Evolutionary conservation across 1,284 basidiomycete species (phyloP).

Genomic region (Irpex lacteus): DNA sequence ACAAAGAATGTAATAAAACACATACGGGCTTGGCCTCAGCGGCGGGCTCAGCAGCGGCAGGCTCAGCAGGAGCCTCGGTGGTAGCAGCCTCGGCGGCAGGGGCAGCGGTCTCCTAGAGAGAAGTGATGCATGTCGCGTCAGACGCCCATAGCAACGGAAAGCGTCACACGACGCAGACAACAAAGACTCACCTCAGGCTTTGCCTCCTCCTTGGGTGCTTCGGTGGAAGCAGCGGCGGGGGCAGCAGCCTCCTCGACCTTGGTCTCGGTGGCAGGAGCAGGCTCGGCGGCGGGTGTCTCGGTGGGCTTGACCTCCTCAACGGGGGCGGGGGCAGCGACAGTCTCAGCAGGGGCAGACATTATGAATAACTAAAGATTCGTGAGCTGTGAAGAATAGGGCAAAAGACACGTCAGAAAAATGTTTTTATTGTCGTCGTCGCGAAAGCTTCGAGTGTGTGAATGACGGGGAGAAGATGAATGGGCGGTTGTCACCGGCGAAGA

Average conservation of each 20-base stretch:
- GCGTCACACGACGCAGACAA: slow-evolving; percentile 7
- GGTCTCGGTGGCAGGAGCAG: slow-evolving; percentile 25
- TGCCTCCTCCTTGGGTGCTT: slow-evolving; percentile 45
- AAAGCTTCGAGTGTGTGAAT: not conserved
- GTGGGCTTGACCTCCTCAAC: slow-evolving; percentile 53
- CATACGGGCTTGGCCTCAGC: slow-evolving; percentile 62
- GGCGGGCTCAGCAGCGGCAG: slow-evolving; percentile 35
- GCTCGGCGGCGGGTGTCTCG: slow-evolving; percentile 42
- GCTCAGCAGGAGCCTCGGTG: slow-evolving; percentile 14
- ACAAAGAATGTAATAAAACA: slow-evolving; percentile 13
- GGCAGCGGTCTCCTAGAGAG: slow-evolving; percentile 30
- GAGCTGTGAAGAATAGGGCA: slow-evolving; percentile 17
- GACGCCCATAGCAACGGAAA: slow-evolving; percentile 1
- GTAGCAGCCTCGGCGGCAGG: not conserved
- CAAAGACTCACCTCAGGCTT: slow-evolving; percentile 39
- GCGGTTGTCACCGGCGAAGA: not conserved
- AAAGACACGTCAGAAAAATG: slow-evolving; percentile 14
- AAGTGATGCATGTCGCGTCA: not conserved
- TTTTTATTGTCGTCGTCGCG: slow-evolving; percentile 4
- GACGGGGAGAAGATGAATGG: not conserved
- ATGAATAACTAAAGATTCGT: slow-evolving; percentile 35
- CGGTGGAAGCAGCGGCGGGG: slow-evolving; percentile 27
- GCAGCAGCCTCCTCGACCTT: slow-evolving; percentile 28
- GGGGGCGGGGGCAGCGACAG: slow-evolving; percentile 39
- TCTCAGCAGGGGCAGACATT: slow-evolving; percentile 73